Conservation (phyloP, 2,329 filamentous ascomycete genomes). For the Pseudogymnoascus sp. region DNA sequence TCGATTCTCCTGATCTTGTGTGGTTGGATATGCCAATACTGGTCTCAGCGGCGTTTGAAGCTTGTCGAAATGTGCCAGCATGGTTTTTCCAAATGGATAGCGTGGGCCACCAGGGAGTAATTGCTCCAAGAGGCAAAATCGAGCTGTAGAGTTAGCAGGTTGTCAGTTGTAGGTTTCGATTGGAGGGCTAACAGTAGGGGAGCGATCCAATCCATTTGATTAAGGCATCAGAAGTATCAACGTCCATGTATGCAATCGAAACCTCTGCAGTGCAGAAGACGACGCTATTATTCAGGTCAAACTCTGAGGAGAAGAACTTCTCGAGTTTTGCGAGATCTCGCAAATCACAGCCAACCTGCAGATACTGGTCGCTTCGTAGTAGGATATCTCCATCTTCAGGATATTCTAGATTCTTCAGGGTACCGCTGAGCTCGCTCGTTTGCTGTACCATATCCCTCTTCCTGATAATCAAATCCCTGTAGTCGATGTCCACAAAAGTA, state of each 20-base stretch:
- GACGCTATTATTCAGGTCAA: slow-evolving; percentile 49
- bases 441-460: slow-evolving; percentile 61
- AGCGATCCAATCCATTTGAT: slow-evolving; percentile 70
- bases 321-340: slow-evolving; percentile 56
- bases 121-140: slow-evolving; percentile 83
- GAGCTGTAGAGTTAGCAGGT: slow-evolving; percentile 40
- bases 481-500: slow-evolving; percentile 79
- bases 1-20: slow-evolving; percentile 56
- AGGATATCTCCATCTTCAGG: slow-evolving; percentile 40
- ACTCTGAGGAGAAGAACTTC: slow-evolving; percentile 46
- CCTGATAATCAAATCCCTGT: slow-evolving; percentile 66
- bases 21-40: slow-evolving; percentile 58
- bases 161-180: background rate
- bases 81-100: slow-evolving; percentile 79
- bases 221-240: slow-evolving; percentile 60
- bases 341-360: slow-evolving; percentile 75
- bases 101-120: slow-evolving; percentile 67
- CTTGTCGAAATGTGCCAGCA: slow-evolving; percentile 77
- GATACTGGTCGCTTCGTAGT: slow-evolving; percentile 61
- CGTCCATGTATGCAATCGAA: slow-evolving; percentile 84
- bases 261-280: slow-evolving; percentile 84
- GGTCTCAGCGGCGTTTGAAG: slow-evolving; percentile 70
- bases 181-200: slow-evolving; percentile 27
- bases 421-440: slow-evolving; percentile 49
- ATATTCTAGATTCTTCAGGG: slow-evolving; percentile 38